These are phyloP conservation scores for Fragaria iinumae DNA, from an alignment of 306 rosid genomes.

Conservation along the genomic window DNA sequence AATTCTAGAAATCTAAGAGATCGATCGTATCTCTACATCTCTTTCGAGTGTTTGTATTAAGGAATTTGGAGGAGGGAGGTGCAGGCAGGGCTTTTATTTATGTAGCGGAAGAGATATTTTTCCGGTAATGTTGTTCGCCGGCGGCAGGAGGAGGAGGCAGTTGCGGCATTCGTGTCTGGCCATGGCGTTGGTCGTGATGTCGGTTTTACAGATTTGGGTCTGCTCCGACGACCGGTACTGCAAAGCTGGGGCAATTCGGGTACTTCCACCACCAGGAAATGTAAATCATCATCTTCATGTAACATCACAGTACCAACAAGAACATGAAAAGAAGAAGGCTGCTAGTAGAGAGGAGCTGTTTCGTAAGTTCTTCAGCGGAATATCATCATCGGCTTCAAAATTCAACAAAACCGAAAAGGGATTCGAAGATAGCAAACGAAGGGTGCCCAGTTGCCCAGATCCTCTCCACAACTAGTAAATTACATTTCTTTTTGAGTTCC, in stretches of 20 bases:
- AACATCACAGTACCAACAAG: conserved; percentile 11
- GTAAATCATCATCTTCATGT: not conserved
- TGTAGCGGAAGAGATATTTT: conserved; percentile 37
- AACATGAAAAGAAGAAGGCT: conserved; percentile 13
- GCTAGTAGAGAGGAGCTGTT: conserved; percentile 45
- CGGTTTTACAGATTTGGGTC: conserved; percentile 45
- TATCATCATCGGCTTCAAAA: conserved; percentile 20
- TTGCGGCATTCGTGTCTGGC: conserved; percentile 10
- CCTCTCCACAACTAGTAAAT: conserved; percentile 83
- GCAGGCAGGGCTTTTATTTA: conserved; percentile 1
- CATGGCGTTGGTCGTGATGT: conserved; percentile 34
- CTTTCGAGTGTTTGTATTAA: not conserved
- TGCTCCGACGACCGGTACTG: conserved; percentile 36
- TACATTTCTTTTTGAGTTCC: not conserved
- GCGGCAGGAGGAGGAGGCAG: conserved; percentile 38
- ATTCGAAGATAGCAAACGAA: conserved; percentile 64
- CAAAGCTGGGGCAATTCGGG: conserved; percentile 54
- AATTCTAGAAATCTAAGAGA: not conserved
- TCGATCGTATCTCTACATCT: not conserved
- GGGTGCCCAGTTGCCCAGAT: conserved; percentile 96
- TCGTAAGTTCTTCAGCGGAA: conserved; percentile 51
- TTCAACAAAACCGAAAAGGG: conserved; percentile 35
- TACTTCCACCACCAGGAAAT: conserved; percentile 29
- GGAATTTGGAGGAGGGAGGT: not conserved
- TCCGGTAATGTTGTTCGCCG: conserved; percentile 53